These are phyloP conservation scores for Dactylorhiza incarnata DNA, from an alignment of 106 monocot species.

Conservation along the genomic window DNA sequence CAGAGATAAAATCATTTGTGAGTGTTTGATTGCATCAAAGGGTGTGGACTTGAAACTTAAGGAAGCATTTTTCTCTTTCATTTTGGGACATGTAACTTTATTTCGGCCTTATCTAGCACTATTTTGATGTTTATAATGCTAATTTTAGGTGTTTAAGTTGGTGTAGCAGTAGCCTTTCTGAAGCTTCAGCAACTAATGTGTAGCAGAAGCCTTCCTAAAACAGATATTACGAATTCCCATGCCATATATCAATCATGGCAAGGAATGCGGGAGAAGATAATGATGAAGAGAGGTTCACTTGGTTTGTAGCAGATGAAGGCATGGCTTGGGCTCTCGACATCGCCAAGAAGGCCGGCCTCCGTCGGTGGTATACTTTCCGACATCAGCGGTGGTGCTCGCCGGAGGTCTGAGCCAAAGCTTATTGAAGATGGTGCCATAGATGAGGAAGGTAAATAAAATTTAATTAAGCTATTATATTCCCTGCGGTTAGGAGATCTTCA, in stretches of 20 bases:
- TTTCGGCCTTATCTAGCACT: neutral
- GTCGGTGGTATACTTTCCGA: conserved; percentile 23
- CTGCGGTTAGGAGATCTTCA: too few relatives aligned
- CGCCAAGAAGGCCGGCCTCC: conserved; percentile 20
- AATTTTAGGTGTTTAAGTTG: conserved; percentile 39
- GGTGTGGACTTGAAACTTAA: conserved; percentile 76
- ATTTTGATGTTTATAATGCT: too few relatives aligned
- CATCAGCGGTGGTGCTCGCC: conserved; percentile 9
- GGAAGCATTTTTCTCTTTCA: conserved; percentile 70
- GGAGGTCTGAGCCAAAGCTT: neutral
- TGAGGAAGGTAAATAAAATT: conserved; percentile 11
- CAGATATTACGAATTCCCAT: conserved; percentile 29
- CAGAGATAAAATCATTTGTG: conserved; percentile 76
- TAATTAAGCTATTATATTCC: too few relatives aligned
- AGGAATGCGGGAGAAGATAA: too few relatives aligned
- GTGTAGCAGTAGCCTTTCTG: conserved; percentile 38
- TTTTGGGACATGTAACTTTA: conserved; percentile 76
- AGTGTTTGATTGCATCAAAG: conserved; percentile 74
- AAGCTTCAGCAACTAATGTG: conserved; percentile 50
- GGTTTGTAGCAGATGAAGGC: conserved; percentile 24
- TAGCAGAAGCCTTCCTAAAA: conserved; percentile 30
- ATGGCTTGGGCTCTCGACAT: conserved; percentile 26
- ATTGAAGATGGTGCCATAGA: conserved; percentile 11
- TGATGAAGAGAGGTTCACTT: conserved; percentile 19
- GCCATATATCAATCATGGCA: conserved; percentile 28